A percentile compares a stretch with the other conserved stretches of the same genome.
Evolutionary conservation across 2,329 filamentous ascomycete species (phyloP).

Genomic region (Epichloe uncinata): DNA sequence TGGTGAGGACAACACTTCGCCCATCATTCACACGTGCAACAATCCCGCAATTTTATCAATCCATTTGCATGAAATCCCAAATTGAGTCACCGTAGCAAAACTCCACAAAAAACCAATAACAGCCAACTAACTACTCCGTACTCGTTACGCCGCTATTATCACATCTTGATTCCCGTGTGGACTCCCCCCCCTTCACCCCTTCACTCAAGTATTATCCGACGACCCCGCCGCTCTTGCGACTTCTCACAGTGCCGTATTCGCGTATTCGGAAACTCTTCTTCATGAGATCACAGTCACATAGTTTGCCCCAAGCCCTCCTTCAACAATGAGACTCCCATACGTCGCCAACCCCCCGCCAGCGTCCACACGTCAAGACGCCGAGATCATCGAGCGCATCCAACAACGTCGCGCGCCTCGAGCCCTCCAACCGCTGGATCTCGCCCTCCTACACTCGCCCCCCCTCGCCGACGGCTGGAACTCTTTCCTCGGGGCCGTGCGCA

Average conservation of each 20-base stretch:
- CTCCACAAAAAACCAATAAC: neutral
- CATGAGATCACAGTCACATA: neutral
- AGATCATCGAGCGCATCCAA: conserved; percentile 49
- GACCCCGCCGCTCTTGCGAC: neutral
- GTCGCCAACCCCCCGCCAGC: conserved; percentile 38
- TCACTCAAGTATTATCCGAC: neutral
- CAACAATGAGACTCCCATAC: conserved; percentile 55
- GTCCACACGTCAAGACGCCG: conserved; percentile 31
- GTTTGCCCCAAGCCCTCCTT: too few relatives aligned
- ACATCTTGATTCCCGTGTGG: too few relatives aligned
- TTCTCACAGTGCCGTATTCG: neutral
- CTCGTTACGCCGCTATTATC: neutral
- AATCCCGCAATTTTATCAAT: too few relatives aligned
- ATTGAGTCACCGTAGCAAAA: too few relatives aligned
- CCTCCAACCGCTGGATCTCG: conserved; percentile 61
- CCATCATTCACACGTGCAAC: too few relatives aligned
- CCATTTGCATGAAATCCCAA: too few relatives aligned
- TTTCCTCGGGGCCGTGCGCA: conserved; percentile 51
- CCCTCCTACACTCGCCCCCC: conserved; percentile 64
- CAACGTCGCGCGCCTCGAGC: conserved; percentile 55
- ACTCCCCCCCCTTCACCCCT: neutral
- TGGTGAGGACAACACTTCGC: too few relatives aligned
- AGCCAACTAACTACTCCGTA: neutral
- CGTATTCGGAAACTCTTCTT: neutral
- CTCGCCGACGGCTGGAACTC: conserved; percentile 66